Evolutionary conservation across 495 filamentous ascomycete species (phyloP).

Genomic region (Aspergillus wentii): DNA sequence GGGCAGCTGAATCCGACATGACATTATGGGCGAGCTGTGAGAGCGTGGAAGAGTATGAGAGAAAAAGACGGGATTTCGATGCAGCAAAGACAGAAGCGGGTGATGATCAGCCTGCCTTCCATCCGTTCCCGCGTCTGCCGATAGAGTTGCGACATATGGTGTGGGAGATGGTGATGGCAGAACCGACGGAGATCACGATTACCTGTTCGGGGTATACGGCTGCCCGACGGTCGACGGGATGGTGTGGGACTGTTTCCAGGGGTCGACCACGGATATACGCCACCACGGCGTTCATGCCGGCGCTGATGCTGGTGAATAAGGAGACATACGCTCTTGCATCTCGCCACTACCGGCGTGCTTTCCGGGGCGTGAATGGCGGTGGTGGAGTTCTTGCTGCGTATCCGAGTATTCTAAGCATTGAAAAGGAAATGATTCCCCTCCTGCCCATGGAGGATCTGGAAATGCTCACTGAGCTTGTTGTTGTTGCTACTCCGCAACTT

Average conservation of each 20-base stretch:
- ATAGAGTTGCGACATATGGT: not conserved
- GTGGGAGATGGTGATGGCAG: not conserved
- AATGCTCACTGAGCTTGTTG: not conserved
- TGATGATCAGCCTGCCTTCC: not conserved
- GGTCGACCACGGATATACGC: conserved; percentile 1
- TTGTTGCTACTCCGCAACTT: too few relatives aligned
- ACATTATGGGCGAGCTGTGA: conserved; percentile 2
- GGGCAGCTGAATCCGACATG: not conserved
- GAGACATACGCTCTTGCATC: conserved; percentile 1
- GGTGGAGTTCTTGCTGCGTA: conserved; percentile 2
- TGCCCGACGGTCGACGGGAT: not conserved
- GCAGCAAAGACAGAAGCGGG: not conserved
- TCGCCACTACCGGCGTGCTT: conserved; percentile 1
- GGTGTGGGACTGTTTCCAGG: not conserved
- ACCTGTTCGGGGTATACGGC: conserved; percentile 2
- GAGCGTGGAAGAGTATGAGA: conserved; percentile 5
- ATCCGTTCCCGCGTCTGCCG: conserved; percentile 1
- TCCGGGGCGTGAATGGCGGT: not conserved
- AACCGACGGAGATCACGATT: conserved; percentile 1
- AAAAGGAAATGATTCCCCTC: not conserved
- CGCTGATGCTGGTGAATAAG: conserved; percentile 5
- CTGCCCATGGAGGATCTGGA: not conserved
- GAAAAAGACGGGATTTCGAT: not conserved
- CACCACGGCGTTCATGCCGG: conserved; percentile 2
- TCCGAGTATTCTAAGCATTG: conserved; percentile 3